Evolutionary conservation across 768 basidiomycete genomes (phyloP).

Genomic region (Suillus luteus): DNA sequence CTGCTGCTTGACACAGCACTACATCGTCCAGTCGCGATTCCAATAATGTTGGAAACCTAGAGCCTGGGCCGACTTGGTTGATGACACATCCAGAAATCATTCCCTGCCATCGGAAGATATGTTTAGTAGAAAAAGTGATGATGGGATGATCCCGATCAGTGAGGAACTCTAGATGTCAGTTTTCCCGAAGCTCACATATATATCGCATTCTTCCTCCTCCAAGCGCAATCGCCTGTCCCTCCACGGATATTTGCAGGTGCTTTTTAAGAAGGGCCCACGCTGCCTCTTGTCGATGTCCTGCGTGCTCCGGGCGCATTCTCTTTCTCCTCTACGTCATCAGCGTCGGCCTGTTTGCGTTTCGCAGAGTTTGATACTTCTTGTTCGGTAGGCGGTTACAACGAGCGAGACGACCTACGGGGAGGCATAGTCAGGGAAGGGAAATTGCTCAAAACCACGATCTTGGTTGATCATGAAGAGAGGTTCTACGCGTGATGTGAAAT

Average conservation of each 20-base stretch:
- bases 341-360: conserved; percentile 56
- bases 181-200: background rate
- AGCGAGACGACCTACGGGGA: conserved; percentile 67
- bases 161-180: background rate
- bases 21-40: too few species aligned
- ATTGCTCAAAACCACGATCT: background rate
- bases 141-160: conserved; percentile 28
- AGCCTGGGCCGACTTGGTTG: background rate
- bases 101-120: conserved; percentile 15
- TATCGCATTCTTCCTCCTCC: conserved; percentile 20
- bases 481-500: conserved; percentile 3
- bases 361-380: conserved; percentile 36
- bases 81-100: background rate
- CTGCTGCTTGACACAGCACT: too few species aligned
- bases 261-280: conserved; percentile 16
- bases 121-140: conserved; percentile 10
- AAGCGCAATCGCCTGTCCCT: conserved; percentile 24
- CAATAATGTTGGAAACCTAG: background rate
- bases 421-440: conserved; percentile 54
- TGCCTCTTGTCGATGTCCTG: conserved; percentile 32
- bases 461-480: conserved; percentile 6
- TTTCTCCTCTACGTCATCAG: conserved; percentile 43
- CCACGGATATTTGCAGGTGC: conserved; percentile 16
- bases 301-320: conserved; percentile 40
- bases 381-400: conserved; percentile 50